Evolutionary conservation across 75 land plant species (phyloP).

Genomic region (Adiantum capillusveneris): DNA sequence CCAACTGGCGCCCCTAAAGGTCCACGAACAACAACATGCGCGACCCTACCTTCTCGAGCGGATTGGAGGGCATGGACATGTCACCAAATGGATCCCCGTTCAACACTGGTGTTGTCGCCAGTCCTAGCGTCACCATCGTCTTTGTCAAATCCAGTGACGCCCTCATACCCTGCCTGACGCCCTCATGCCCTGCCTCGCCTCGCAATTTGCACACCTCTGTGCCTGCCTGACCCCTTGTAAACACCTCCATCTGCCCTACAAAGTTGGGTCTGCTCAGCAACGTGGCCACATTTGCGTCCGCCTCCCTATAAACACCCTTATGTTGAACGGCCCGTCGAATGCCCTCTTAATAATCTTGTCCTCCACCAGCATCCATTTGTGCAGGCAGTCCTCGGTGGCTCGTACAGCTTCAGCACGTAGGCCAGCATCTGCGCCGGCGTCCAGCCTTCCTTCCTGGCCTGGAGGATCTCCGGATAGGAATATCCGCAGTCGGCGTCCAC

Average conservation of each 20-base stretch:
- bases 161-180: slow-evolving; percentile 3
- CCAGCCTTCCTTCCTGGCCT: slow-evolving; percentile 2
- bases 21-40: neutral
- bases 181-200: neutral
- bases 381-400: slow-evolving; percentile 4
- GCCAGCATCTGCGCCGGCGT: neutral
- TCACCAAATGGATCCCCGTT: neutral
- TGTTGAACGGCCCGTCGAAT: slow-evolving; percentile 4
- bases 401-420: neutral
- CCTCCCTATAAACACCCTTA: neutral
- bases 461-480: neutral
- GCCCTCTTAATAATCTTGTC: neutral
- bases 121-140: slow-evolving; percentile 4
- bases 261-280: neutral
- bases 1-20: neutral
- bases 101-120: neutral
- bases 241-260: neutral
- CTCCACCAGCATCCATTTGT: neutral
- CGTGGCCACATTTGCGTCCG: neutral
- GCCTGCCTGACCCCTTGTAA: neutral
- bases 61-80: neutral
- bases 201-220: slow-evolving; percentile 8
- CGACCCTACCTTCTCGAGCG: neutral
- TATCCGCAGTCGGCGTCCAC: slow-evolving; percentile 6
- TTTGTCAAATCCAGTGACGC: slow-evolving; percentile 6